Evolutionary conservation across 2,329 filamentous ascomycete species (phyloP), one percentile per base, ranked within the genome.

Genomic region (Aspergillus ochraceoroseus): DNA sequence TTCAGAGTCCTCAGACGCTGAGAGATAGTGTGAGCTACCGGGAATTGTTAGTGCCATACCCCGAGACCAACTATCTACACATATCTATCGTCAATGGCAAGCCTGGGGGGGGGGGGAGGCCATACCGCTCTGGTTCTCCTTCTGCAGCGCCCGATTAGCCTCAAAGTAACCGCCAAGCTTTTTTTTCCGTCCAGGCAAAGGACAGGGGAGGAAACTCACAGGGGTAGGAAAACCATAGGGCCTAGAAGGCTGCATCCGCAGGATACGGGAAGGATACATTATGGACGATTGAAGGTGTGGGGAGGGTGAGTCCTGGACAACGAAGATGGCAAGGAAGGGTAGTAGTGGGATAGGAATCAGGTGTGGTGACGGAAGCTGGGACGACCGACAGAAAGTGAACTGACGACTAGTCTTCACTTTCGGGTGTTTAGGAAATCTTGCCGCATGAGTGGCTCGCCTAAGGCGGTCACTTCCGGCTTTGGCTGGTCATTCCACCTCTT

Each of bases 1-100:
- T 85, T 89, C 63, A 95, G 76, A 65, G 81, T 83, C 66, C 89
- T 85, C 60, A 98, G 76, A 66, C 90, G 87, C 76, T 96, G 92
- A 54, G 90, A 95, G 70, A 96, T 81, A 60, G 90, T 95, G 75
- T 96, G 92, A 66, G 87, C 92, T 98, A 43, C 29, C 57, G 53
- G 50, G 41, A 48, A 34, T 15, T 33, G 49, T 63, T 47, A 59
- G 54, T 52, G 47, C 43, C 49, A 45, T 40, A 31, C 23, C 13
- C 28, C 20, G 25, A 32, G 17, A 22, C n/a, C 20, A 26, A 19
- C 18, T 34, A 14, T 15, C 28, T 18, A 19, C 12, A 34, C 7
- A 31, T 31, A 41, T 27, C 27, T 18, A 41, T 12, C 20, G 14
- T 44, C 43, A 41, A 48, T 47, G 23, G 22, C 41, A 30, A 34